Base-by-base conservation (phyloP, 2,329 filamentous ascomycete species). In the Neurospora sp. region DNA sequence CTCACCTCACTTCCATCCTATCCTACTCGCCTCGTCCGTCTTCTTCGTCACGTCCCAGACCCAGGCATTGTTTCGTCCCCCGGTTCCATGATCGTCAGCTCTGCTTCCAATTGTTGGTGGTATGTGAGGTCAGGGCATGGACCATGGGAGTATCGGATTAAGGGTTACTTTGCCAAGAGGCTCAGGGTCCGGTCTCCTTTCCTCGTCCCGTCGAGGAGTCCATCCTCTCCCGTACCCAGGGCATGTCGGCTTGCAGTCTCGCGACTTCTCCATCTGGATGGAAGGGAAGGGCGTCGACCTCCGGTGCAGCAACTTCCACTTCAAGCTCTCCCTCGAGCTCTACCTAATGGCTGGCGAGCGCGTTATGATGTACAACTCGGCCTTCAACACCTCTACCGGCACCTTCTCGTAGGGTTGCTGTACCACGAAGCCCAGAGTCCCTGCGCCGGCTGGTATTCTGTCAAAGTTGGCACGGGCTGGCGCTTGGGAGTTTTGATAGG, bases 141-240 rank as follows among this genome's bases (percentile, higher is more conserved):
- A 42, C 2, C 6, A 17, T 17, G 5, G 15, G 15, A 7, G 6
- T 42, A 7, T 0, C 39, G 15, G 39, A 42, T 15, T 6, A 2
- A 40, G 0, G 0, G 13, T 11, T 38, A 1, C 38, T 38, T 0
- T 38, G 1, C 10, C 38, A 38, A 0, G 38, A 38, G 0, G 38
- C 10, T 0, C 38, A 38, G 8, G 38, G 38, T 11, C 38, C 38
- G 1, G 73, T 76, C 4, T 68, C 71, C 0, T 73, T 79, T 1
- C 78, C 79, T 2, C 72, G 75, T 3, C 72, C 74, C 38, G 77
- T 76, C 11, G 75, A 79, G 4, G 71, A 76, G 62, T 76, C 76
- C 42, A 77, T 80, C 58, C 67, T 80, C 15, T 70, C 72, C 6
- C 78, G 78, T 38, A 77, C 79, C 62, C 70, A 74, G 8, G 77